Conservation (phyloP, 2,329 filamentous ascomycete genomes). For the Talaromyces pinophilus region DNA sequence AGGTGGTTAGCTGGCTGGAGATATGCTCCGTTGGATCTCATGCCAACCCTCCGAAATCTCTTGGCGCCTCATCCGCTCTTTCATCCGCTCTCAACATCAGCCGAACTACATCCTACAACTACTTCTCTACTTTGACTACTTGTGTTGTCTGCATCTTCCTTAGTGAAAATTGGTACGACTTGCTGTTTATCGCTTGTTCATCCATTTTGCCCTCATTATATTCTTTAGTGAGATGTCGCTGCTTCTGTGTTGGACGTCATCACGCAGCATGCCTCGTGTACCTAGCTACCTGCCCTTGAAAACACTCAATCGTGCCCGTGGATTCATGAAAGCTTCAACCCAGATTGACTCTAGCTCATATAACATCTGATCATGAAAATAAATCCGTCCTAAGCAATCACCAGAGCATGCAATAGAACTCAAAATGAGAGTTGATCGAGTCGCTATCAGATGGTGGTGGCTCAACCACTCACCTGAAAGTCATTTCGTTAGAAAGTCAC, state of each 20-base stretch:
- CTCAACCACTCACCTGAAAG: background rate
- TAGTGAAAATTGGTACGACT: background rate
- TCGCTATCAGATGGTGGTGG: background rate
- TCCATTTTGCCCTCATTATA: background rate
- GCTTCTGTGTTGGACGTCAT: background rate
- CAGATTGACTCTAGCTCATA: background rate
- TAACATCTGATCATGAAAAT: background rate
- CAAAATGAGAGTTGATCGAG: background rate
- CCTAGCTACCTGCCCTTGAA: background rate
- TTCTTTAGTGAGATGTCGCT: background rate
- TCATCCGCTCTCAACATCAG: background rate
- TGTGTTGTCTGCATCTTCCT: background rate
- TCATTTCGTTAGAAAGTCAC: background rate
- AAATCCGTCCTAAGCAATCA: background rate
- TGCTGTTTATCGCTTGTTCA: background rate
- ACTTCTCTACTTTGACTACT: background rate
- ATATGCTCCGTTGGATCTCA: conserved; percentile 5
- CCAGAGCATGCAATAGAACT: background rate
- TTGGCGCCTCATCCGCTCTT: conserved; percentile 2
- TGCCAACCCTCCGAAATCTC: conserved; percentile 9
- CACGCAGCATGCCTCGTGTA: background rate
- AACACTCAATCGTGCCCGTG: background rate
- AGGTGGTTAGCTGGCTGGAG: conserved; percentile 4
- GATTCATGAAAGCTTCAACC: background rate
- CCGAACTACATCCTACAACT: background rate